A percentile compares a stretch with the other conserved stretches of the same genome.
phyloP scores from a whole-genome alignment of 768 basidiomycete species.

The Hypholoma fasciculare region DNA sequence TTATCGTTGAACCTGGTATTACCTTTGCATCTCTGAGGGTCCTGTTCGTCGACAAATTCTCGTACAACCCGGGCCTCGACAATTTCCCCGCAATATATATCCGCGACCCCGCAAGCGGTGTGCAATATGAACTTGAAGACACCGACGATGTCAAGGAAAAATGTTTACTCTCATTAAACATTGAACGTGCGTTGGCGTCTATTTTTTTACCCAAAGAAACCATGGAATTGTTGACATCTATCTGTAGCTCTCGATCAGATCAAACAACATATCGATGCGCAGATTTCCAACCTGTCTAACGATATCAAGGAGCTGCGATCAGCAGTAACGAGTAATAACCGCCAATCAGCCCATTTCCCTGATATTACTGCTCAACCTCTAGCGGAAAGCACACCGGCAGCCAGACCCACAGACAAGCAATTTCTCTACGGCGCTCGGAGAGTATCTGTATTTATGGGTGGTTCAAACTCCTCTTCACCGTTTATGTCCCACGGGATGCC shows the following conservation, averaged over 20 bases:
- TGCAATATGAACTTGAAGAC: conserved; percentile 95
- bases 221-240: conserved; percentile 4
- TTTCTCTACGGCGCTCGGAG: conserved; percentile 73
- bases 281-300: conserved; percentile 80
- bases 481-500: conserved; percentile 22
- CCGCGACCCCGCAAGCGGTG: conserved; percentile 87
- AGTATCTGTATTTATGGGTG: conserved; percentile 69
- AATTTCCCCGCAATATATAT: conserved; percentile 97
- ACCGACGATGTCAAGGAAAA: conserved; percentile 89
- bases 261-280: conserved; percentile 94
- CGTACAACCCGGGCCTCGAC: conserved; percentile 89
- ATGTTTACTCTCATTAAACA: conserved; percentile 87
- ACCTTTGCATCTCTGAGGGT: conserved; percentile 78
- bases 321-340: conserved; percentile 52
- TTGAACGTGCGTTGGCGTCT: conserved; percentile 80
- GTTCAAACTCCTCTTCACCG: conserved; percentile 24
- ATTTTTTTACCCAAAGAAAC: conserved; percentile 1
- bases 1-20: conserved; percentile 64
- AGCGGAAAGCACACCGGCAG: conserved; percentile 64
- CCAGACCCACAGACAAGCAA: conserved; percentile 75
- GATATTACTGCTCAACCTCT: conserved; percentile 56
- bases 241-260: conserved; percentile 91
- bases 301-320: conserved; percentile 89
- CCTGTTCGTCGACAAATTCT: conserved; percentile 93
- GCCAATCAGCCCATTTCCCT: conserved; percentile 48